Conservation (phyloP, 1,284 basidiomycete species). For the Ceratobasidium theobromae region DNA sequence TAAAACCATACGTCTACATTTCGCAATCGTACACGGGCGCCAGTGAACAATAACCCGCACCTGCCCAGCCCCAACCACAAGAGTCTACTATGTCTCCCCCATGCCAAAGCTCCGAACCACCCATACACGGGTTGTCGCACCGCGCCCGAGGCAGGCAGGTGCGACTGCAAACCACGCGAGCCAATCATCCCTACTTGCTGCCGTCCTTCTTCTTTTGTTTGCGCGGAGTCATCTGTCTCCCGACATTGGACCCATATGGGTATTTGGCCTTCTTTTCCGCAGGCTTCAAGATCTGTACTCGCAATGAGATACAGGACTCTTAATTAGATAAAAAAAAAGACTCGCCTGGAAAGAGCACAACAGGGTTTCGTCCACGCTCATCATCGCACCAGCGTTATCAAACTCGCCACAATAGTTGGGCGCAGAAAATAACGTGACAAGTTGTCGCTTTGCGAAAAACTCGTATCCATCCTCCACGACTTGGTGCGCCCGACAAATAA, state of each 20-base stretch:
- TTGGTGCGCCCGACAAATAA: conserved; percentile 98
- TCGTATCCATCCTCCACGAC: conserved; percentile 99
- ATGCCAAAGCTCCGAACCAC: not conserved
- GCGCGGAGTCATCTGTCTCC: conserved; percentile 73
- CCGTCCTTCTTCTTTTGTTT: conserved; percentile 77
- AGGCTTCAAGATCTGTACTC: conserved; percentile 87
- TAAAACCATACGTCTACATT: conserved; percentile 31
- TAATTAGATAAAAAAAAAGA: conserved; percentile 20
- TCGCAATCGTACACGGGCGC: conserved; percentile 30
- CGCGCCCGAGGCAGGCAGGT: not conserved
- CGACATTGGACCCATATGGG: conserved; percentile 79
- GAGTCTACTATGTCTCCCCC: conserved; percentile 19
- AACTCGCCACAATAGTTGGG: conserved; percentile 99
- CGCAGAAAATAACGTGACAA: conserved; percentile 96
- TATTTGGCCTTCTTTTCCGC: conserved; percentile 99
- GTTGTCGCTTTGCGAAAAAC: conserved; percentile 96
- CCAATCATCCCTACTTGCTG: conserved; percentile 28
- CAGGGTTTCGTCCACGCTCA: conserved; percentile 98
- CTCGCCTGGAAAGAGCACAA: conserved; percentile 97
- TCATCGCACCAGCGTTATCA: conserved; percentile 99
- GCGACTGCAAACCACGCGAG: conserved; percentile 5
- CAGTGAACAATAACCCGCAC: conserved; percentile 26
- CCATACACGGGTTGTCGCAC: conserved; percentile 6
- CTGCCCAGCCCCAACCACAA: conserved; percentile 24
- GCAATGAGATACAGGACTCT: not conserved